phyloP scores from a whole-genome alignment of 441 rosid genomes.

The Gossypium gossypioides region DNA sequence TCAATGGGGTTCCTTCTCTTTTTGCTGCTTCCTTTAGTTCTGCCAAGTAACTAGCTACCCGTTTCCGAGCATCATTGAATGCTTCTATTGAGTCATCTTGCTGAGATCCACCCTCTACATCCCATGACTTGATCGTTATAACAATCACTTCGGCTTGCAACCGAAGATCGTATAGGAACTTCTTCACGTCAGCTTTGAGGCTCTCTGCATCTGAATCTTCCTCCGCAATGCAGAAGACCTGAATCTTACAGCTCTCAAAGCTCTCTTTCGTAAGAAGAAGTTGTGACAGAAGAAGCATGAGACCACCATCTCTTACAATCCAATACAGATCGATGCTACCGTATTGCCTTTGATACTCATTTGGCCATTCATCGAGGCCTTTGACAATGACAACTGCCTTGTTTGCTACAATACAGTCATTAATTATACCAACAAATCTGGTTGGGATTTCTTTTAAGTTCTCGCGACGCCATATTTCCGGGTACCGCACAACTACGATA shows the following conservation, averaged over 20 bases:
- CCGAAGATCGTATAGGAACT: conserved; percentile 93
- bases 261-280: conserved; percentile 95
- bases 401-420: conserved; percentile 94
- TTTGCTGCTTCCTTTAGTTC: conserved; percentile 52
- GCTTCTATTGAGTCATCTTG: conserved; percentile 81
- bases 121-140: conserved; percentile 94
- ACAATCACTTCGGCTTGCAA: conserved; percentile 99
- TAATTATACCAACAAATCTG: conserved; percentile 84
- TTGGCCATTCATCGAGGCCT: conserved; percentile 99
- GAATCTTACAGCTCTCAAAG: conserved; percentile 96
- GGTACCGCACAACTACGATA: conserved; percentile 93
- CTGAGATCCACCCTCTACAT: conserved; percentile 49
- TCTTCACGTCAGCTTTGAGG: conserved; percentile 88
- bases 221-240: conserved; percentile 95
- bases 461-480: conserved; percentile 97
- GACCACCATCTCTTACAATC: conserved; percentile 97
- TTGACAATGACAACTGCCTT: conserved; percentile 95
- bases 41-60: conserved; percentile 54
- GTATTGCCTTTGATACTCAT: conserved; percentile 88
- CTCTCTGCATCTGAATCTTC: conserved; percentile 93
- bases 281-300: conserved; percentile 97
- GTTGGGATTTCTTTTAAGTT: conserved; percentile 82
- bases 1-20: conserved; percentile 30
- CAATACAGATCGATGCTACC: conserved; percentile 95
- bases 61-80: conserved; percentile 56